Percentiles rank a stretch among this genome's conserved stretches.
These are phyloP conservation scores for Auxenochlorella pyrenoidosa DNA, from an alignment of 139 green algal genomes.

Conservation along the genomic window DNA sequence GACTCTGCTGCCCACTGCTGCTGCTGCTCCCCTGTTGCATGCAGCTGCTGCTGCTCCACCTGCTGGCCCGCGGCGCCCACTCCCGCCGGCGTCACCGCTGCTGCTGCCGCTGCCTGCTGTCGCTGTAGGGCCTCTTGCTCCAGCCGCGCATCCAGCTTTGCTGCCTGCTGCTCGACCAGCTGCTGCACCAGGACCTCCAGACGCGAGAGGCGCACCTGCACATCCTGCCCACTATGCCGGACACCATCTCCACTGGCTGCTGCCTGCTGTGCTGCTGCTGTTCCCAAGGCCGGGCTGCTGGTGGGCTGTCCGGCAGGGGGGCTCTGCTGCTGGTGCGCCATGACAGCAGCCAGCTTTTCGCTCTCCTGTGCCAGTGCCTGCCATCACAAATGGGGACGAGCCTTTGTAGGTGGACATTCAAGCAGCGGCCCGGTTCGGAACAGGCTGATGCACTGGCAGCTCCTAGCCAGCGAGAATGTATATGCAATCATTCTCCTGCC, in stretches of 20 bases:
- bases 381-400: not conserved
- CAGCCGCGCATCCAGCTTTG: not conserved
- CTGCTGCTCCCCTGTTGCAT: not conserved
- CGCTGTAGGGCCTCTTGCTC: not conserved
- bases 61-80: not conserved
- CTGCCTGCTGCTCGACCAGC: not conserved
- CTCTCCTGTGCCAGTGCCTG: constrained; percentile 1
- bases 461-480: too few relatives aligned
- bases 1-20: not conserved
- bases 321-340: not conserved
- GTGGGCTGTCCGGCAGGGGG: not conserved
- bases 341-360: not conserved
- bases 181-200: not conserved
- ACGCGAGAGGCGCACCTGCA: not conserved
- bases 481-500: too few relatives aligned
- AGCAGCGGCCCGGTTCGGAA: not conserved
- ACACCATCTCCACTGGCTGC: not conserved
- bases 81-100: not conserved
- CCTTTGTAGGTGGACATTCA: not conserved
- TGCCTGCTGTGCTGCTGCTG: not conserved
- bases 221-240: not conserved
- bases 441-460: too few relatives aligned
- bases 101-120: not conserved
- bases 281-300: not conserved
- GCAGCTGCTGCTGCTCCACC: not conserved